Base-by-base conservation (phyloP, 2,329 filamentous ascomycete species). In the Claviceps sp. region DNA sequence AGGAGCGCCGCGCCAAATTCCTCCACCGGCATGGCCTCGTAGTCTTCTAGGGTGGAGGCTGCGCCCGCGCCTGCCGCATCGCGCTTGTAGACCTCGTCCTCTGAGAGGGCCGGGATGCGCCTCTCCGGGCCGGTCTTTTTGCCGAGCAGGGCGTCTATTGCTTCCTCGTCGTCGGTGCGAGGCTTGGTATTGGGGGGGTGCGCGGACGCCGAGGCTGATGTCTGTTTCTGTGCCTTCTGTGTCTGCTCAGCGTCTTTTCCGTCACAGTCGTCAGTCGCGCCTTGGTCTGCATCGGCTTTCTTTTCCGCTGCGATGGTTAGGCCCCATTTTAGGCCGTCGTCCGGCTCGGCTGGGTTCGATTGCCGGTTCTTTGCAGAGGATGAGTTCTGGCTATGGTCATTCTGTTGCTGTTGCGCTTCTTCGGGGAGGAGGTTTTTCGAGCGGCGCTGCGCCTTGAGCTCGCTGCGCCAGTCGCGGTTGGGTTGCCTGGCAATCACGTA, bases 1-100 rank as follows among this genome's bases (percentile, higher is more conserved):
- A 98, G 75, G 57, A 97, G 75, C 0, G 90, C 89, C 18, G 89
- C 86, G 7, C 93, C 93, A 58, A 97, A 98, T 60, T 96, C 89
- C 59, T 96, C 91, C 16, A 97, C 88, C 0, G 93, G 91, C 55
- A 95, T 85, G 13, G 85, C 82, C 54, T 86, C 84, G 69, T 97
- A 97, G 61, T 93, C 88, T 37, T 87, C 86, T 18, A 95, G 71
- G 0, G 82, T 86, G 4, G 88, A 84, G 34, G 80, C 75, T 22
- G 88, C 85, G 1, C 88, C 89, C 1, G 88, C 84, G 26, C 78
- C 72, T 13, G 78, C 74, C 34, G 90, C 77, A 63, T 91, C 87
- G 26, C 79, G 76, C 37, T 74, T 73, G 61, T 88, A 90, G 2
- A 81, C 82, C 54, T 85, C 83, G 56, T 78, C 72, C 58, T 86